These are phyloP conservation scores for Cardamine occulta DNA, from an alignment of 345 rosid genomes.

Conservation along the genomic window DNA sequence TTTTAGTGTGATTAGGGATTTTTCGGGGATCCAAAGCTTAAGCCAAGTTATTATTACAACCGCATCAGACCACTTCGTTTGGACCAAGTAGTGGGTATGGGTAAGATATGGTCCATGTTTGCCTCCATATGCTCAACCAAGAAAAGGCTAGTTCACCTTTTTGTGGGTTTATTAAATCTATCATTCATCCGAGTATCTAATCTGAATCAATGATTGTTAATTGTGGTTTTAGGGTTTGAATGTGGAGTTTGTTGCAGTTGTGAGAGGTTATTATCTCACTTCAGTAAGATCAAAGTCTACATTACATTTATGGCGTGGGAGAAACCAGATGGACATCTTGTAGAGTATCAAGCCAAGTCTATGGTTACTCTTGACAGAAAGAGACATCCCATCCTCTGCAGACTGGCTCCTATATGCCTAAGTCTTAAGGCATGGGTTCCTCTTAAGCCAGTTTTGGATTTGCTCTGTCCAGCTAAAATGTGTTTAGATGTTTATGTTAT, in stretches of 20 bases:
- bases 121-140: slow-evolving; percentile 1
- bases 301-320: slow-evolving; percentile 30
- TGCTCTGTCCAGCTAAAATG: too few relatives aligned
- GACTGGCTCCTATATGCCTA: slow-evolving; percentile 19
- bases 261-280: not conserved
- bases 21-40: not conserved
- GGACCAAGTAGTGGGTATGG: too few relatives aligned
- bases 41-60: not conserved
- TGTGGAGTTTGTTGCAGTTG: slow-evolving; percentile 19
- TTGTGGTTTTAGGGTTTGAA: not conserved
- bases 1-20: slow-evolving; percentile 6
- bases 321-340: slow-evolving; percentile 15
- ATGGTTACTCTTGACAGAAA: slow-evolving; percentile 6
- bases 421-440: too few relatives aligned
- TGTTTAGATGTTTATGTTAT: too few relatives aligned
- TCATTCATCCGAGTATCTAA: too few relatives aligned
- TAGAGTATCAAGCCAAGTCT: slow-evolving; percentile 25
- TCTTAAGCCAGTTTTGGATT: too few relatives aligned
- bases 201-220: not conserved
- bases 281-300: slow-evolving; percentile 25
- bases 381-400: slow-evolving; percentile 28
- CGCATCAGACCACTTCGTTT: not conserved
- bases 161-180: too few relatives aligned
- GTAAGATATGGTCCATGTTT: not conserved
- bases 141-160: not conserved